Percentiles rank a stretch among this genome's conserved stretches.
Evolutionary conservation across 345 rosid genomes (phyloP).

Genomic region (Gossypium longicalyx): DNA sequence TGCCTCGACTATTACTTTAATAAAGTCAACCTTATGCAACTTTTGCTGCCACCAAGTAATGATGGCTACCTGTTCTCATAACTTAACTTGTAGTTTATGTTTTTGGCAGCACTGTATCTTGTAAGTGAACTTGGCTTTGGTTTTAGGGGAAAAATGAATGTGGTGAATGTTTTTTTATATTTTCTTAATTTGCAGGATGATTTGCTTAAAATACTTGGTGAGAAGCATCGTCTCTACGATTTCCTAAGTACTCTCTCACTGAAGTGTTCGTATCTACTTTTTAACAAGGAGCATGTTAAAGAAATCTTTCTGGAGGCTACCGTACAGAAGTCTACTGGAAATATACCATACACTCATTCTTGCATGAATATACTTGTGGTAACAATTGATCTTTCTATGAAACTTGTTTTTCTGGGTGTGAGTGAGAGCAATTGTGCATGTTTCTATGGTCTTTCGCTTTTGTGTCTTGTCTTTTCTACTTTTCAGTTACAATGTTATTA

Average conservation of each 20-base stretch:
- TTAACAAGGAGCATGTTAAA: conserved; percentile 86
- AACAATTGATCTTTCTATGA: conserved; percentile 25
- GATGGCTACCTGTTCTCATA: neutral
- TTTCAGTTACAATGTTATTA: neutral
- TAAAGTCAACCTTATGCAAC: neutral
- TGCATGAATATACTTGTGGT: conserved; percentile 96
- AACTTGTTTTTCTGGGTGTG: conserved; percentile 8
- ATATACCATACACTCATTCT: conserved; percentile 43
- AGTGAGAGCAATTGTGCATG: neutral
- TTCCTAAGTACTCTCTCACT: conserved; percentile 72
- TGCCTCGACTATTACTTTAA: neutral
- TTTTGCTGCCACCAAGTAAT: neutral
- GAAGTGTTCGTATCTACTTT: conserved; percentile 83
- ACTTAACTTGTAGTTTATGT: neutral
- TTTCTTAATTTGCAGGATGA: conserved; percentile 62
- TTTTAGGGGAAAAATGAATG: neutral
- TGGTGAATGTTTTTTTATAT: neutral
- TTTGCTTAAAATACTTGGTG: conserved; percentile 86
- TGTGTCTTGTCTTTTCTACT: neutral
- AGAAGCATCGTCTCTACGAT: conserved; percentile 80
- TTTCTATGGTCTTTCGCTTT: neutral
- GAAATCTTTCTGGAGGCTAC: conserved; percentile 64
- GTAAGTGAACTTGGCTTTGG: neutral
- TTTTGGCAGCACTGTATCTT: neutral
- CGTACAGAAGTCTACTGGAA: conserved; percentile 58